phyloP scores from a whole-genome alignment of 495 filamentous ascomycete species.

The Trichoderma reesei region DNA sequence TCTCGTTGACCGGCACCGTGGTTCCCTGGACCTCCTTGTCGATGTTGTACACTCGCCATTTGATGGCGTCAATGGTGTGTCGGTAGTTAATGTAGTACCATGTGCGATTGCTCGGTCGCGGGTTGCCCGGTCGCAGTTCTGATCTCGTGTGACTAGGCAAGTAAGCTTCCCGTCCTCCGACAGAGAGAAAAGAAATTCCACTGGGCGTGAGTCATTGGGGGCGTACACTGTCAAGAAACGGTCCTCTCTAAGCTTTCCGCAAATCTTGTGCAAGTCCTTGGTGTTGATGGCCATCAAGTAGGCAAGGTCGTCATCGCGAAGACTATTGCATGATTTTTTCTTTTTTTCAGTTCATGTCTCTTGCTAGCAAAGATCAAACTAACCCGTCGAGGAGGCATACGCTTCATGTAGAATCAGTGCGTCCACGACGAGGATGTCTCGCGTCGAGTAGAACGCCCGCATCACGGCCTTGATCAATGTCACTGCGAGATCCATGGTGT shows the following conservation, averaged over 20 bases:
- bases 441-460: slow-evolving; percentile 86
- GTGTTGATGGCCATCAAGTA: slow-evolving; percentile 74
- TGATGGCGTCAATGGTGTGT: slow-evolving; percentile 89
- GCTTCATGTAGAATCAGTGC: slow-evolving; percentile 85
- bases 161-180: background rate
- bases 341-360: slow-evolving; percentile 16
- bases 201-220: background rate
- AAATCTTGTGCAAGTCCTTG: slow-evolving; percentile 83
- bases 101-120: slow-evolving; percentile 36
- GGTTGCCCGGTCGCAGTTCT: background rate
- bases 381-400: slow-evolving; percentile 35
- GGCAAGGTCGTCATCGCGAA: slow-evolving; percentile 81
- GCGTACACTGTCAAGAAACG: slow-evolving; percentile 72
- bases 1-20: slow-evolving; percentile 68
- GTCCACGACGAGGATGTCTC: slow-evolving; percentile 84
- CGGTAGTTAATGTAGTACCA: slow-evolving; percentile 97
- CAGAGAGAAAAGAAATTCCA: background rate
- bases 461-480: slow-evolving; percentile 75
- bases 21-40: slow-evolving; percentile 75
- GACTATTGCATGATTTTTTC: slow-evolving; percentile 31
- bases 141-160: slow-evolving; percentile 57
- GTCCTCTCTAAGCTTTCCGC: slow-evolving; percentile 72
- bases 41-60: slow-evolving; percentile 79
- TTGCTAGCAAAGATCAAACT: background rate
- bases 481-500: slow-evolving; percentile 10